phyloP scores from a whole-genome alignment of 2,329 filamentous ascomycete species.

The Epichloe sp. region DNA sequence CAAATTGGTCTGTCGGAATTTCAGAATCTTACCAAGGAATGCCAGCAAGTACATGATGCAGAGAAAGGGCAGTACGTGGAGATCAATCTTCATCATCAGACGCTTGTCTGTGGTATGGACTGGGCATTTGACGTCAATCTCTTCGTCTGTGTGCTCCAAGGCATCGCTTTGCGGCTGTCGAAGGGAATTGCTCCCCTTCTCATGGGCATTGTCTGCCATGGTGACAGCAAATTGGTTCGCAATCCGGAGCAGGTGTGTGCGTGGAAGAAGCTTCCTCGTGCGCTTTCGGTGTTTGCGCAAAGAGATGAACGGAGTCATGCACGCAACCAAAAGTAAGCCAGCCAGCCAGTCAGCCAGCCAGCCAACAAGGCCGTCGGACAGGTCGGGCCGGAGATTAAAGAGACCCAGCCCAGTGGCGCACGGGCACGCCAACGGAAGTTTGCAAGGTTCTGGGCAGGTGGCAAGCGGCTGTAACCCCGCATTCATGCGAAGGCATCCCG shows the following conservation, averaged over 20 bases:
- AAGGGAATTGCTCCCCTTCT: slow-evolving; percentile 10
- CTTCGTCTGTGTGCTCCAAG: neutral
- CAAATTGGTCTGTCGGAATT: neutral
- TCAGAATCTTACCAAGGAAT: slow-evolving; percentile 37
- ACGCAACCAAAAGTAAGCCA: too few relatives aligned
- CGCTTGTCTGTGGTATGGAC: slow-evolving; percentile 47
- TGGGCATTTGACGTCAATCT: slow-evolving; percentile 24
- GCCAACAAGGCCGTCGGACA: too few relatives aligned
- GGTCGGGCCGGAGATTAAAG: too few relatives aligned
- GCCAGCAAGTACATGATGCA: slow-evolving; percentile 59
- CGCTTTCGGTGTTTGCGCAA: neutral
- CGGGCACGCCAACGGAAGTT: too few relatives aligned
- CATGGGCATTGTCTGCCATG: slow-evolving; percentile 9
- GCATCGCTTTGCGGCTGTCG: slow-evolving; percentile 5
- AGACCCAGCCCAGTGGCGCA: too few relatives aligned
- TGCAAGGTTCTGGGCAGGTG: too few relatives aligned
- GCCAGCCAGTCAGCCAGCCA: too few relatives aligned
- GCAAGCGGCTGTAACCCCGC: too few relatives aligned
- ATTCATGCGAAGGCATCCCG: too few relatives aligned
- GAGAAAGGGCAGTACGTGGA: slow-evolving; percentile 58
- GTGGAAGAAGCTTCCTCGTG: neutral
- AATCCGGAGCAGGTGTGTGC: neutral
- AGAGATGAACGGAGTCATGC: neutral
- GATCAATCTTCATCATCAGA: slow-evolving; percentile 57
- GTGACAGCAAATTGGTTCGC: neutral